Base-by-base conservation (phyloP, 352 stramenopile genomes). In the Globisporangium orthogonon region DNA sequence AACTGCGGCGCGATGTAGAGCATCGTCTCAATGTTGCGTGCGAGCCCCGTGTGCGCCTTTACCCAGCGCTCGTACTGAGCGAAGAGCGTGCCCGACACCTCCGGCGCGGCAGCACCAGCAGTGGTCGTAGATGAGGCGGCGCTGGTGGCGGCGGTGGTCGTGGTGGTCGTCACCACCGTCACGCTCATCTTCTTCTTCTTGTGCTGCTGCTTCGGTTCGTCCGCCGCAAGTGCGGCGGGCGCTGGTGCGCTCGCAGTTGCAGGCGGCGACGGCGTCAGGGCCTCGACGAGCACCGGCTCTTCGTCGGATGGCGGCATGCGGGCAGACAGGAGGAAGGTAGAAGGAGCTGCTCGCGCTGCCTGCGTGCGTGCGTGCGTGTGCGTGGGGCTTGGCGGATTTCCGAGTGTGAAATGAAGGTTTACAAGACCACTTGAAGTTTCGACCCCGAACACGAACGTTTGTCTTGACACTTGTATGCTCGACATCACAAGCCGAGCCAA, bases 1-100 rank as follows among this genome's bases (percentile, higher is more conserved):
- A 94, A 62, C 67, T 92, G 83, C 29, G 82, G 84, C 23, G 73
- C 78, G 49, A 94, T 71, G 54, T 91, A 92, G 17, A 94, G 53
- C 46, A 83, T 75, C 9, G 76, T 91, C 66, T 94, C 82, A 3
- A 92, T 54, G 65, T 91, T 87, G 53, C 84, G 80, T 14, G 82
- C 84, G 44, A 89, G 52, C 7, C 69, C 70, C 37, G 80, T 62
- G 63, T 91, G 69, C 51, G 54, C 74, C 7, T 69, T 59, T 47
- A 92, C 82, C 80, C 80, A 94, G 37, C 60, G 52, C 43, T 92
- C 78, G 66, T 94, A 94, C 9, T 65, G 54, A 30, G 52, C 59
- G 4, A 89, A 51, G 17, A 29, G 47, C 41, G 30, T 23, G 23
- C 23, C 23, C 23, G 23, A 23, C 23, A 23, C 23, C 23, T 23